A percentile compares a stretch with the other conserved stretches of the same genome.
Conservation (phyloP, 176 grass and related monocot species). For the Ensete glaucum region DNA sequence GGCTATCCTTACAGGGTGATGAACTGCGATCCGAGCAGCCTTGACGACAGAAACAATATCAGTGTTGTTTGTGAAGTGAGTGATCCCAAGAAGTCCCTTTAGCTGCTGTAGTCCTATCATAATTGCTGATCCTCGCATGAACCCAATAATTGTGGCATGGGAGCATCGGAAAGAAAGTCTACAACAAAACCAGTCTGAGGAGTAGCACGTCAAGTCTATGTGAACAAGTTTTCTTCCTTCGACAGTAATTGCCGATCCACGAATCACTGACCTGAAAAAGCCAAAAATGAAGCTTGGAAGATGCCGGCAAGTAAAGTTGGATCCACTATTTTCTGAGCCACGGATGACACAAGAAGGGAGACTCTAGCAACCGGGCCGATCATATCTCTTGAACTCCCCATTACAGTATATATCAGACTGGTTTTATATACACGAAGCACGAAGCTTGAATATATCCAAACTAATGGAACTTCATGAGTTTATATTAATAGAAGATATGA, state of each 20-base stretch:
- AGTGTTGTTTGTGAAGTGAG: conserved; percentile 77
- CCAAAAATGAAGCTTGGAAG: conserved; percentile 76
- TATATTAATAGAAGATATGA: background rate
- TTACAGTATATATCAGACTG: conserved; percentile 83
- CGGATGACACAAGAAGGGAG: conserved; percentile 83
- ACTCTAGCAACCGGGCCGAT: conserved; percentile 88
- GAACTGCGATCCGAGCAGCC: conserved; percentile 43
- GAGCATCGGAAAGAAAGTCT: conserved; percentile 56
- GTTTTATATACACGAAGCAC: too few relatives aligned
- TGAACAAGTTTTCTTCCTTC: background rate
- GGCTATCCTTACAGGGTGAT: conserved; percentile 42
- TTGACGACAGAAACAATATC: conserved; percentile 66
- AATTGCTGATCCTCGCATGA: conserved; percentile 86
- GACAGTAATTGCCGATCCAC: background rate
- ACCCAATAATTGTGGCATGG: conserved; percentile 82
- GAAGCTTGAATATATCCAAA: conserved; percentile 60
- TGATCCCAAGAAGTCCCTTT: conserved; percentile 76
- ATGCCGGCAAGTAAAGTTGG: conserved; percentile 86
- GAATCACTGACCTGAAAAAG: conserved; percentile 47
- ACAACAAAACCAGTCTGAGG: conserved; percentile 70
- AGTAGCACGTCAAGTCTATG: background rate
- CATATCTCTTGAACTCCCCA: conserved; percentile 80
- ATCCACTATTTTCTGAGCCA: conserved; percentile 78
- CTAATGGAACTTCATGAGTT: background rate
- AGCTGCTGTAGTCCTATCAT: conserved; percentile 91